Evolutionary conservation across 768 basidiomycete species (phyloP).

Genomic region (Hericium erinaceus): DNA sequence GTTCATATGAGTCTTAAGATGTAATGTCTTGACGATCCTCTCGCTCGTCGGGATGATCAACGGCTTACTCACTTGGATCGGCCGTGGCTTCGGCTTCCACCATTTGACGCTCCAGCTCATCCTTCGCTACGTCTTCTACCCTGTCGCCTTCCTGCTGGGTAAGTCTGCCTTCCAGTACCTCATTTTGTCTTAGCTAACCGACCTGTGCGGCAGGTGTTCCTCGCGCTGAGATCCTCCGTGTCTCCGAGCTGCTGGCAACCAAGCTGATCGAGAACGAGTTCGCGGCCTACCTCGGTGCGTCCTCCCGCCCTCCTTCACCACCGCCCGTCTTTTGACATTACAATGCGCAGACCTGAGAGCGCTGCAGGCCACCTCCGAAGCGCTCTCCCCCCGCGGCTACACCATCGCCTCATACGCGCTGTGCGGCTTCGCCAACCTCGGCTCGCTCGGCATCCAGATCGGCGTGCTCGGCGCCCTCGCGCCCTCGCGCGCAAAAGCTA

Average conservation of each 20-base stretch:
- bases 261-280: constrained; percentile 89
- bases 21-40: constrained; percentile 80
- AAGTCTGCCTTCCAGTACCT: not conserved
- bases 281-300: constrained; percentile 50
- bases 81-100: constrained; percentile 76
- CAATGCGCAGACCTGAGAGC: constrained; percentile 38
- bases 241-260: constrained; percentile 73
- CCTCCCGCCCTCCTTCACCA: not conserved
- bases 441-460: constrained; percentile 80
- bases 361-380: constrained; percentile 33
- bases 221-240: constrained; percentile 67
- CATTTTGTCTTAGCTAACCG: not conserved
- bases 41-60: constrained; percentile 77
- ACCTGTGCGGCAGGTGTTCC: constrained; percentile 49
- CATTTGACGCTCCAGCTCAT: constrained; percentile 77
- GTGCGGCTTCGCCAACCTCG: constrained; percentile 86
- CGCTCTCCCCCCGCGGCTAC: constrained; percentile 64
- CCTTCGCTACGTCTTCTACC: constrained; percentile 83
- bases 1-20: constrained; percentile 28
- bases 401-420: constrained; percentile 82
- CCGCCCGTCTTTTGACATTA: constrained; percentile 5
- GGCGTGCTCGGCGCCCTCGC: constrained; percentile 66
- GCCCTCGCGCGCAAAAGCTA: constrained; percentile 58
- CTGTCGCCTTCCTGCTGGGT: constrained; percentile 69
- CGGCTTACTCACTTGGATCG: constrained; percentile 83